Base-by-base conservation (phyloP, 768 basidiomycete species). In the Boletus pseudo-olivaceus region DNA sequence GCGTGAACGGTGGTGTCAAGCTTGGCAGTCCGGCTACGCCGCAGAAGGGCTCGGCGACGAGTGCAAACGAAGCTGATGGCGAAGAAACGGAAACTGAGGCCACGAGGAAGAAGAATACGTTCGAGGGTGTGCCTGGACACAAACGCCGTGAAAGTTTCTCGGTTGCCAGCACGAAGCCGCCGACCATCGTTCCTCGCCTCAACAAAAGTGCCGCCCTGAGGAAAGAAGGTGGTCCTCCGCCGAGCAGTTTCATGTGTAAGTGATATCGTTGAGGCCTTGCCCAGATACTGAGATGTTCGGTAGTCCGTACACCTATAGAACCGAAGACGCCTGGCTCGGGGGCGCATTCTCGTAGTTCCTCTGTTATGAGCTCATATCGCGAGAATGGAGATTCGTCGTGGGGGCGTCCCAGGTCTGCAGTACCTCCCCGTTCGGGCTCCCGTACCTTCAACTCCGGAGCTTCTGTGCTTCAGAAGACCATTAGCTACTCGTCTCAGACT, bases 51-150 rank as follows among this genome's bases (percentile, higher is more conserved):
- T 59, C 54, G 14, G 39, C 43, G 20, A 47, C 56, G 37, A 67
- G 60, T 33, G 61, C 67, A 10, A 63, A 58, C 47, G 70, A 66
- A 38, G 66, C 68, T 2, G 66, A 70, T 46, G 67, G 66, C 15
- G 63, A 66, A 42, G 61, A 67, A 34, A 62, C 69, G 27, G 62
- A 63, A 61, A 68, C 55, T 4, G 68, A 70, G 53, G 41, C 26
- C 1, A 38, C 14, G 12, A 62, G 63, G 55, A 69, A 65, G 38
- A 79, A 77, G 68, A 67, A 68, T 32, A 82, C 78, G 0, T 93
- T 92, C 61, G 86, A 87, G 0, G 89, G 89, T 33, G 85, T 93
- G 4, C 90, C 91, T 6, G 90, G 90, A 0, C 90, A 93, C 63
- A 93, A 93, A 71, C 77, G 90, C 51, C 74, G 86, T 27, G 88